Evolutionary conservation across 2,329 filamentous ascomycete species (phyloP).

Genomic region (Zalaria obscura): DNA sequence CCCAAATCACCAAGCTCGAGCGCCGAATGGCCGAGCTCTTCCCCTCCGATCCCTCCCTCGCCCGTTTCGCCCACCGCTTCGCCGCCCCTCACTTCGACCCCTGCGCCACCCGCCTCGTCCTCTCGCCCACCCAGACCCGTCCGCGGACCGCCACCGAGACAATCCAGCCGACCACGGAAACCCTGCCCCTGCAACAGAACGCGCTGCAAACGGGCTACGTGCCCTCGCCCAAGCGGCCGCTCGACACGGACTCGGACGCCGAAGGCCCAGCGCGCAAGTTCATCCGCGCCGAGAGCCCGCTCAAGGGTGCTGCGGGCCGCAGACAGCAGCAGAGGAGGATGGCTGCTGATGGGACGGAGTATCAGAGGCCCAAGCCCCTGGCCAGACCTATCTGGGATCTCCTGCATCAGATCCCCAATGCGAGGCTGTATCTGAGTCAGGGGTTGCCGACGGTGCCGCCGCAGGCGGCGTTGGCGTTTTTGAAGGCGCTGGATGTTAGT

Average conservation of each 20-base stretch:
- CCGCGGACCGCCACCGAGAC: conserved; percentile 16
- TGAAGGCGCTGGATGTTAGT: conserved; percentile 49
- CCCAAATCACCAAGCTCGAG: conserved; percentile 82
- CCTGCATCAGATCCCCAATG: conserved; percentile 60
- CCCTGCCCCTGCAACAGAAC: conserved; percentile 7
- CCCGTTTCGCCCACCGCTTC: conserved; percentile 65
- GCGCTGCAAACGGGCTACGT: conserved; percentile 11
- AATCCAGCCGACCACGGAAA: conserved; percentile 8
- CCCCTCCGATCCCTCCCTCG: conserved; percentile 67
- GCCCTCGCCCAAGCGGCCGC: conserved; percentile 32
- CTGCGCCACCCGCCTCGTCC: conserved; percentile 63
- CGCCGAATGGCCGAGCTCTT: conserved; percentile 89
- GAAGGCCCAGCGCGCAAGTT: conserved; percentile 71
- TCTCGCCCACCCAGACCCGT: conserved; percentile 70
- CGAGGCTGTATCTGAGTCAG: conserved; percentile 49
- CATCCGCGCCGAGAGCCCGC: conserved; percentile 74
- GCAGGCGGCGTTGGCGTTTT: conserved; percentile 55
- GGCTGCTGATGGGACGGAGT: conserved; percentile 6
- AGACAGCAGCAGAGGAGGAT: conserved; percentile 57
- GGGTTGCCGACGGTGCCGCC: conserved; percentile 38
- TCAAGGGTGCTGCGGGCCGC: conserved; percentile 80
- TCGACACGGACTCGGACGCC: conserved; percentile 50
- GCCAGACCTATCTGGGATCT: conserved; percentile 22
- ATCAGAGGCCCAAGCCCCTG: conserved; percentile 8
- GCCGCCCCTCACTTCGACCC: conserved; percentile 61